Evolutionary conservation across 2,329 filamentous ascomycete species (phyloP), one percentile per base, ranked within the genome.

Genomic region (Hypoxylon sp.): DNA sequence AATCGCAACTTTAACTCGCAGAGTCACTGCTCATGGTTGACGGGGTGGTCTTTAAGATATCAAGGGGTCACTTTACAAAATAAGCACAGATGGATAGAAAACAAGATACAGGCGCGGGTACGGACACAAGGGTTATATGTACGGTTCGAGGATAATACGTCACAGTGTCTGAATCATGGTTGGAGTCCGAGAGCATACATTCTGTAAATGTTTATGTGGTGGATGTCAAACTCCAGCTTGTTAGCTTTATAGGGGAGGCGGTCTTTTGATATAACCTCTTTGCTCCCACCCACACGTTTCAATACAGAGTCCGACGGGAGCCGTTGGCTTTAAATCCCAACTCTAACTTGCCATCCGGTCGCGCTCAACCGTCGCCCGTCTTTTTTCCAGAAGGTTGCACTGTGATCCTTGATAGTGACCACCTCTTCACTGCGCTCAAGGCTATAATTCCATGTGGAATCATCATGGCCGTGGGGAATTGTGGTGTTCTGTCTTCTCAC

Each of bases 101-200:
- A 10, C 37, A 41, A 19, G 37, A n/a, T 10, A 41, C 37, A 19
- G 37, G 37, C 37, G 19, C 7, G 8, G 37, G 37, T 8, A 19
- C 7, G 7, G 24, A 7, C 24, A 26, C 24, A 26, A 26, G 24
- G 24, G 24, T 26, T 26, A 41, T n/a, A 41, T 19, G 37, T 41
- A 19, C n/a, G 37, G 5, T 34, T 61, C 24, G 11, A 56, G 32
- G n/a, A 32, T 41, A 26, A 52, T 43, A 60, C 53, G 41, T 44
- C 39, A 52, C 49, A 44, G 57, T 34, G 56, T 54, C 28, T 61
- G 54, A 39, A 59, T 63, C 51, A 60, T 46, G 26, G 41, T 30
- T 34, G 22, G 22, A 48, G 59, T 48, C 54, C 37, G 26, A 47
- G 30, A 39, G 54, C 34, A 55, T 39, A 37, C 46, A 43, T 64